Evolutionary conservation across 164 flowering plant genomes (phyloP), one percentile per base, ranked within the genome.

Genomic region (Echeveria elegans): DNA sequence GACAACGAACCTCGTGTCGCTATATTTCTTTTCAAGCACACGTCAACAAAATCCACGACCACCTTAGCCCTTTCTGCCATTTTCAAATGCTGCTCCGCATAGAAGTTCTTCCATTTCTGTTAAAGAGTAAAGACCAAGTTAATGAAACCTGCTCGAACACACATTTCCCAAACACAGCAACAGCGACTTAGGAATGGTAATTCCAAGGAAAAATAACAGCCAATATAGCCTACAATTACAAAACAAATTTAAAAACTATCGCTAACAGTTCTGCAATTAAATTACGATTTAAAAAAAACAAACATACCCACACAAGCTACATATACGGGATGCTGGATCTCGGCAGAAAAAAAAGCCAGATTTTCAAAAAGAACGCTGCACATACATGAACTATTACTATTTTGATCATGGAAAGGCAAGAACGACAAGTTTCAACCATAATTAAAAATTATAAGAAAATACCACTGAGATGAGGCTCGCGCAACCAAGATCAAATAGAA

Each of bases 71-170:
- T 78, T 60, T n/a, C 52, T 2, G 77, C 86, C 85, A 84, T 85
- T 72, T 81, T 85, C 66, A 48, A 63, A 77, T 92, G 96, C 79
- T 73, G 69, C 41, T 71, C 70, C 40, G 80, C 69, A 71, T 88
- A 89, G 19, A 86, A 71, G 15, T 69, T 74, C 76, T 72, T 86
- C 96, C 96, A 89, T 66, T 78, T 90, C 96, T 92, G 69, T 56
- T 50, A 18, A 19, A n/a, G 34, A 18, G 14, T 15, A 43, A 11
- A 16, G 37, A 34, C 43, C 21, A 3, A 28, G 52, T 23, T 8
- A 26, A 37, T 7, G n/a, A 26, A 56, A n/a, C 43, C n/a, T 21
- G 18, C 38, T 30, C 21, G 28, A 19, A 16, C 34, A 34, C 28
- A 28, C 32, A 63, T 19, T 63, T 63, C 5, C 28, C 26, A 31